A percentile compares a stretch with the other conserved stretches of the same genome.
phyloP scores from a whole-genome alignment of 345 rosid genomes.

The Boechera stricta region DNA sequence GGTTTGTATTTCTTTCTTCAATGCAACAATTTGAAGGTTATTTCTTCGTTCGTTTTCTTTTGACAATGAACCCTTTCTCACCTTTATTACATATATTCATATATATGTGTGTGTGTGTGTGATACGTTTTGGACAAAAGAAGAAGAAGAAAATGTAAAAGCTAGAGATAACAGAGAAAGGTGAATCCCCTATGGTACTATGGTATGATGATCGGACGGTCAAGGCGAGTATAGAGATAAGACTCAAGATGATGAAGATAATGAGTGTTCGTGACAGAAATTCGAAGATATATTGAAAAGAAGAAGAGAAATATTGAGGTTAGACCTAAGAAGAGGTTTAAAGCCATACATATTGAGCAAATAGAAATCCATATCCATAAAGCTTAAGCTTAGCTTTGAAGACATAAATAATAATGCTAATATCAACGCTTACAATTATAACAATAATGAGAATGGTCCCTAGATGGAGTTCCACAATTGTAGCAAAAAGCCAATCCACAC shows the following conservation, averaged over 20 bases:
- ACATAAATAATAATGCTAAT: not conserved
- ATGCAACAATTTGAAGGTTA: too few relatives aligned
- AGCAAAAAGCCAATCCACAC: slow-evolving; percentile 59
- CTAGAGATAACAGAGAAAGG: not conserved
- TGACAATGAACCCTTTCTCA: not conserved
- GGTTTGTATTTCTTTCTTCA: not conserved
- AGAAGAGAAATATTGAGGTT: not conserved
- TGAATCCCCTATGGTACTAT: not conserved
- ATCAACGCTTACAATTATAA: slow-evolving; percentile 28
- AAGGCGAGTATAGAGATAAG: not conserved
- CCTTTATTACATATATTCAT: too few relatives aligned
- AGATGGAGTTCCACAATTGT: slow-evolving; percentile 43
- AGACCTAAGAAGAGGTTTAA: not conserved
- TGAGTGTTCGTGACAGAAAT: not conserved
- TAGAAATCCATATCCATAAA: not conserved
- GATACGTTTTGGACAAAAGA: too few relatives aligned
- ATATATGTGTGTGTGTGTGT: too few relatives aligned
- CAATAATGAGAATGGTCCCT: slow-evolving; percentile 24
- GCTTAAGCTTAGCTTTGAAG: not conserved
- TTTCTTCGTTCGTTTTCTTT: not conserved
- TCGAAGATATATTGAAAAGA: not conserved
- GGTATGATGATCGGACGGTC: too few relatives aligned
- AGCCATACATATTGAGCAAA: not conserved
- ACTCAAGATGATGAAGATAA: not conserved
- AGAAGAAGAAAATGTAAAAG: too few relatives aligned